Percentiles rank a stretch among this genome's conserved stretches.
Evolutionary conservation across 2,329 filamentous ascomycete genomes (phyloP).

Genomic region (Colletotrichum agaves): DNA sequence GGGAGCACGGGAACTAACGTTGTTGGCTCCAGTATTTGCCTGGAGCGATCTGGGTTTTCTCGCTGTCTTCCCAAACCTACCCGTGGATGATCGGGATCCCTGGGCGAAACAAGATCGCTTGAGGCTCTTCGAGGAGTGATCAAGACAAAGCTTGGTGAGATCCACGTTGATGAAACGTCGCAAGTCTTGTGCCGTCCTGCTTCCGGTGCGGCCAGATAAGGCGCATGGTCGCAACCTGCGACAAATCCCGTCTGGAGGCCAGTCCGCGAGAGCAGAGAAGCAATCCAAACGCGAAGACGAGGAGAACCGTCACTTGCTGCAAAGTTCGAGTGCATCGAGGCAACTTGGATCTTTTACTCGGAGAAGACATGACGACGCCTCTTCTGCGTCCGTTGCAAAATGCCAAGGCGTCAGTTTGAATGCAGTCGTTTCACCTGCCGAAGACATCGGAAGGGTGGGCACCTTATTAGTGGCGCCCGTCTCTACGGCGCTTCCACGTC

Average conservation of each 20-base stretch:
- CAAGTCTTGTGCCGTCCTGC: conserved; percentile 33
- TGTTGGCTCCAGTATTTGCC: neutral
- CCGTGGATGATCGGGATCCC: conserved; percentile 23
- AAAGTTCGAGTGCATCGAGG: conserved; percentile 3
- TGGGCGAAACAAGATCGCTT: conserved; percentile 18
- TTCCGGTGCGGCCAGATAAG: conserved; percentile 26
- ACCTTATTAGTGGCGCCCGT: neutral
- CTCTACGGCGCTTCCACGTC: neutral
- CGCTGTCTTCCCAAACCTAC: neutral
- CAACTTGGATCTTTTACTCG: neutral
- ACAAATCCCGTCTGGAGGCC: conserved; percentile 29
- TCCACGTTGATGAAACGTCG: conserved; percentile 34
- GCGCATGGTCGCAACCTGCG: conserved; percentile 25
- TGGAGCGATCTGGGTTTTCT: neutral
- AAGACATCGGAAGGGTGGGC: neutral
- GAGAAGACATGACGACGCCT: neutral
- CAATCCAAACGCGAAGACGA: neutral
- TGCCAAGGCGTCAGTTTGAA: conserved; percentile 36
- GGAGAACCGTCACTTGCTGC: neutral
- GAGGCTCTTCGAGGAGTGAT: conserved; percentile 11
- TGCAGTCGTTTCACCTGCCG: neutral
- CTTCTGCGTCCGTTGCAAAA: neutral
- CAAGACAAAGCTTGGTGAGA: conserved; percentile 19
- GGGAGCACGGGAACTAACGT: conserved; percentile 14
- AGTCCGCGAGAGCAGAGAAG: conserved; percentile 1